These are phyloP conservation scores for Plasmopara viticola DNA, from an alignment of 352 stramenopile genomes.

Conservation along the genomic window DNA sequence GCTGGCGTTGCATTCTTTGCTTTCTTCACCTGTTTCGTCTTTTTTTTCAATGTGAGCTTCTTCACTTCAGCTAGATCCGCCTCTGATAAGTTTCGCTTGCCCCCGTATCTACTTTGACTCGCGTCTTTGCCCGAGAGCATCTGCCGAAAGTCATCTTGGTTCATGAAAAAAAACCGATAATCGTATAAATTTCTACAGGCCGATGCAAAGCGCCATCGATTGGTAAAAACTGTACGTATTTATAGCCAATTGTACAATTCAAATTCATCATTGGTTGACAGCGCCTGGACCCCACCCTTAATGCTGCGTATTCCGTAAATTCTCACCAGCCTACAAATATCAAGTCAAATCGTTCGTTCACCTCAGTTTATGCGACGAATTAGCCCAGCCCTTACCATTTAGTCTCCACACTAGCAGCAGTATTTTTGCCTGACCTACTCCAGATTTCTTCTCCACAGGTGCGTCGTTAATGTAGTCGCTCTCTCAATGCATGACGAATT, in stretches of 20 bases:
- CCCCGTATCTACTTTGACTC: conserved; percentile 27
- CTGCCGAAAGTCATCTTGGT: conserved; percentile 74
- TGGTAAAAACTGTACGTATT: background rate
- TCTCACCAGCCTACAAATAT: no score
- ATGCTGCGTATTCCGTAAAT: background rate
- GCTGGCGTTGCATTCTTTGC: conserved; percentile 14
- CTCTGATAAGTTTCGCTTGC: conserved; percentile 52
- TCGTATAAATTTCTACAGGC: no score
- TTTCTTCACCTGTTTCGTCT: conserved; percentile 51
- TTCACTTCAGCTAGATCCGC: conserved; percentile 40
- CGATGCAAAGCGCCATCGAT: no score
- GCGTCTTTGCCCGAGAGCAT: conserved; percentile 30
- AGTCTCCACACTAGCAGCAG: conserved; percentile 16
- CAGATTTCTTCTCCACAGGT: conserved; percentile 29
- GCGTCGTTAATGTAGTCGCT: conserved; percentile 9
- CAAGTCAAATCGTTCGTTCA: no score
- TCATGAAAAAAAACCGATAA: conserved; percentile 29
- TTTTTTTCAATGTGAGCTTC: conserved; percentile 52
- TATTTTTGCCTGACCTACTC: conserved; percentile 71
- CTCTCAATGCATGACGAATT: background rate
- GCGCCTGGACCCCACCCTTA: conserved; percentile 13
- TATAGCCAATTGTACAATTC: conserved; percentile 9
- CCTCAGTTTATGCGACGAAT: conserved; percentile 16
- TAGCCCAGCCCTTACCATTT: conserved; percentile 1
- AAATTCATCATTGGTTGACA: conserved; percentile 29